Conservation (phyloP, 129 eudicot genomes). For the Escallonia herrerae region DNA sequence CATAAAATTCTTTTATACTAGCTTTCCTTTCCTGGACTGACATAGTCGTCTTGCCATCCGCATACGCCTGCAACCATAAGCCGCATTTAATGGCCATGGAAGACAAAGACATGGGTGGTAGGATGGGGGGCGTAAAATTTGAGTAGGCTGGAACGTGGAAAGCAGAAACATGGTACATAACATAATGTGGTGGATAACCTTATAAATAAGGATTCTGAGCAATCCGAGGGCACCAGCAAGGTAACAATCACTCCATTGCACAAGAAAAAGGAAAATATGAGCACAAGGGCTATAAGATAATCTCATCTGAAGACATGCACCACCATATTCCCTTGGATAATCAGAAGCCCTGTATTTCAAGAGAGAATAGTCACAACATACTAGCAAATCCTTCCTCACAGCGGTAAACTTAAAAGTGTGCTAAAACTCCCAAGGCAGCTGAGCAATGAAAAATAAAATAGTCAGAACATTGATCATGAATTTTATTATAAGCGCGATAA, state of each 20-base stretch:
- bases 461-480: too few relatives aligned
- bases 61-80: constrained; percentile 49
- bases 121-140: too few relatives aligned
- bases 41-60: constrained; percentile 74
- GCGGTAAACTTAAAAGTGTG: too few relatives aligned
- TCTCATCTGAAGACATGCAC: constrained; percentile 84
- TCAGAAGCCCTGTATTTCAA: constrained; percentile 70
- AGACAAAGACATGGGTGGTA: too few relatives aligned
- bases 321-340: constrained; percentile 77
- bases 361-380: neutral
- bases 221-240: constrained; percentile 90
- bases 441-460: too few relatives aligned
- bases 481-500: too few relatives aligned
- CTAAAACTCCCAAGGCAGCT: too few relatives aligned
- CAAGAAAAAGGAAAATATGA: constrained; percentile 68
- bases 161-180: neutral
- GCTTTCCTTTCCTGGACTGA: constrained; percentile 70
- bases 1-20: constrained; percentile 61
- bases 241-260: constrained; percentile 83
- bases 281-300: constrained; percentile 82
- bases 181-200: constrained; percentile 30
- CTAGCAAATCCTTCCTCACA: neutral
- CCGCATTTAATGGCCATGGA: too few relatives aligned
- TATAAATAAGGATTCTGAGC: constrained; percentile 65
- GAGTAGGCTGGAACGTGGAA: too few relatives aligned